Base-by-base conservation (phyloP, 495 filamentous ascomycete species). In the Xylaria palmicola region DNA sequence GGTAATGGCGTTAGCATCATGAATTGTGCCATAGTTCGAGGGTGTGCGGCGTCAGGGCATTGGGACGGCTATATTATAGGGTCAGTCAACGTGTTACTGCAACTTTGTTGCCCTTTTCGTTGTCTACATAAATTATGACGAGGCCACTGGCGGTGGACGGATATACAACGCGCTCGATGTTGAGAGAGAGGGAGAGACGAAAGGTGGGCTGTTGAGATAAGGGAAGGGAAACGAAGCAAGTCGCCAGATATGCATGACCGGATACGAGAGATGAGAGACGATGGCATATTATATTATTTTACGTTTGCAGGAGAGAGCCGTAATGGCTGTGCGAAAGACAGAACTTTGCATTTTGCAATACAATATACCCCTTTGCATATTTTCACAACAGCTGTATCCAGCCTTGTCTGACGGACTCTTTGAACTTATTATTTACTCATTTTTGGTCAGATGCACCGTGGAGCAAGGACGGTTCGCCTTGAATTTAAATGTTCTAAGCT, bases 61-160 rank as follows among this genome's bases (percentile, higher is more conserved):
- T n/a, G 62, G 40, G 36, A 56, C 64, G 65, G 62, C 62, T 69
- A 70, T 67, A 69, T 63, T 67, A 69, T 62, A 64, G 47, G 41
- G 64, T 47, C 17, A 51, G 68, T 62, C 62, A 54, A 37, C 45
- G 40, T 65, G 63, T 47, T 65, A 45, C 47, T 62, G 49, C 54
- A 19, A 22, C 1, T 24, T 40, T 7, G 12, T 40, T 45, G 22
- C 9, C 30, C 6, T 49, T 39, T 50, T 6, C 19, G 45, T 48
- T 48, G 26, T 43, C 45, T 32, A 43, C 3, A 20, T 26, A 20
- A 45, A 8, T 12, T 26, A 36, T 49, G 24, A 17, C 2, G 10
- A 19, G n/a, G 17, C 10, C 30, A 9, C 13, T 3, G 30, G 32
- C 32, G 8, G 40, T 48, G 15, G n/a, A 30, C 3, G 44, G 15